A percentile compares a stretch with the other conserved stretches of the same genome.
Evolutionary conservation across 2,329 filamentous ascomycete genomes (phyloP).

Genomic region (Fusarium sp.): DNA sequence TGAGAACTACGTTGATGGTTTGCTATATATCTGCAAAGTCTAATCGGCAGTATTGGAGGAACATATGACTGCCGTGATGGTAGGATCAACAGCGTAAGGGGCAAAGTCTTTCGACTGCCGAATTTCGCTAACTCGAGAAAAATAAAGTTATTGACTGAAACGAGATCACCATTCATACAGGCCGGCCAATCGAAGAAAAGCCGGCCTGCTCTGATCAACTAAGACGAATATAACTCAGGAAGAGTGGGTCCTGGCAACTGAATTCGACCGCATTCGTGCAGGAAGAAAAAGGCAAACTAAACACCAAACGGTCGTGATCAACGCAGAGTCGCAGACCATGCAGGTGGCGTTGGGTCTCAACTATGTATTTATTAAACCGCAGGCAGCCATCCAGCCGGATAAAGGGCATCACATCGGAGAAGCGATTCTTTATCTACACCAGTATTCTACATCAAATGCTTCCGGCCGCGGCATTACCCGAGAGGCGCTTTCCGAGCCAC

Average conservation of each 20-base stretch:
- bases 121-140: background rate
- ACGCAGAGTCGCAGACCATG: background rate
- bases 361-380: background rate
- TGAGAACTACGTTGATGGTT: background rate
- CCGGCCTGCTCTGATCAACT: background rate
- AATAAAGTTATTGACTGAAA: background rate
- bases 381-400: background rate
- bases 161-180: background rate
- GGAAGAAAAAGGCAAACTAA: background rate
- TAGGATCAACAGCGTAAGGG: background rate
- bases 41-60: background rate
- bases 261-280: background rate
- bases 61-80: background rate
- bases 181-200: background rate
- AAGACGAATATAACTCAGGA: background rate
- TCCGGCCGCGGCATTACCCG: conserved; percentile 24
- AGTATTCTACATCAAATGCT: conserved; percentile 7
- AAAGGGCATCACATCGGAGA: background rate
- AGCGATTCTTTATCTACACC: background rate
- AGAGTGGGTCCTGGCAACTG: background rate
- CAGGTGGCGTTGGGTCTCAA: background rate
- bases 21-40: background rate
- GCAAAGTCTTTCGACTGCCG: background rate
- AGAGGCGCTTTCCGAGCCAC: conserved; percentile 23
- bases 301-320: background rate